Evolutionary conservation across 2,329 filamentous ascomycete species (phyloP).

Genomic region (Furcasterigmium furcatum): DNA sequence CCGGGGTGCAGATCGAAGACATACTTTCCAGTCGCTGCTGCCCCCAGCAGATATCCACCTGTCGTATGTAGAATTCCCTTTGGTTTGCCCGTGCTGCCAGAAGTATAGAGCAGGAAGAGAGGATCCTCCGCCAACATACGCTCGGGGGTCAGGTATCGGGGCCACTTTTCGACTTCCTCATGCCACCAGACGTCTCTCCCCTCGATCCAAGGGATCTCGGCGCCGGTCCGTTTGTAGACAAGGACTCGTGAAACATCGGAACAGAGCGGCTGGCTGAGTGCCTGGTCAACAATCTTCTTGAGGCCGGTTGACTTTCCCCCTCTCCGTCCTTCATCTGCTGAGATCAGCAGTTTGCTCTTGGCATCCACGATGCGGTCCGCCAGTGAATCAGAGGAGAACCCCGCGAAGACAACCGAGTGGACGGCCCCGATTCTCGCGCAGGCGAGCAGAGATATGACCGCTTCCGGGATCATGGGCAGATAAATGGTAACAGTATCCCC

Average conservation of each 20-base stretch:
- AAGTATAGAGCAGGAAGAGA: slow-evolving; percentile 96
- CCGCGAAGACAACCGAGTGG: slow-evolving; percentile 96
- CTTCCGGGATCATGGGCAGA: slow-evolving; percentile 98
- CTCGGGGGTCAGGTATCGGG: slow-evolving; percentile 86
- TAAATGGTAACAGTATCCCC: slow-evolving; percentile 97
- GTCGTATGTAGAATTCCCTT: slow-evolving; percentile 99
- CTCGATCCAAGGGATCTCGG: slow-evolving; percentile 85
- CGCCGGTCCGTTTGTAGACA: slow-evolving; percentile 92
- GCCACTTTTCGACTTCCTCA: slow-evolving; percentile 97
- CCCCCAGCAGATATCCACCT: slow-evolving; percentile 89
- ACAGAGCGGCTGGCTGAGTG: slow-evolving; percentile 93
- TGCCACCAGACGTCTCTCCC: slow-evolving; percentile 98
- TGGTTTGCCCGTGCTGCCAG: slow-evolving; percentile 95
- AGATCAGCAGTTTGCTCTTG: slow-evolving; percentile 90
- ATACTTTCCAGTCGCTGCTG: slow-evolving; percentile 93
- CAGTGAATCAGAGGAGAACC: slow-evolving; percentile 94
- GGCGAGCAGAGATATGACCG: slow-evolving; percentile 84
- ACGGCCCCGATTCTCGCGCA: slow-evolving; percentile 90
- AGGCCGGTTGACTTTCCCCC: slow-evolving; percentile 96
- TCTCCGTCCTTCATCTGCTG: slow-evolving; percentile 94
- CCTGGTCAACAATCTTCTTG: slow-evolving; percentile 99
- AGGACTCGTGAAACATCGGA: slow-evolving; percentile 81
- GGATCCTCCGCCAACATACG: slow-evolving; percentile 91
- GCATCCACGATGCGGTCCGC: slow-evolving; percentile 93
- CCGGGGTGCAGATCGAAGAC: slow-evolving; percentile 96